Evolutionary conservation across 208 protist species (phyloP).

Genomic region (Leishmania major): DNA sequence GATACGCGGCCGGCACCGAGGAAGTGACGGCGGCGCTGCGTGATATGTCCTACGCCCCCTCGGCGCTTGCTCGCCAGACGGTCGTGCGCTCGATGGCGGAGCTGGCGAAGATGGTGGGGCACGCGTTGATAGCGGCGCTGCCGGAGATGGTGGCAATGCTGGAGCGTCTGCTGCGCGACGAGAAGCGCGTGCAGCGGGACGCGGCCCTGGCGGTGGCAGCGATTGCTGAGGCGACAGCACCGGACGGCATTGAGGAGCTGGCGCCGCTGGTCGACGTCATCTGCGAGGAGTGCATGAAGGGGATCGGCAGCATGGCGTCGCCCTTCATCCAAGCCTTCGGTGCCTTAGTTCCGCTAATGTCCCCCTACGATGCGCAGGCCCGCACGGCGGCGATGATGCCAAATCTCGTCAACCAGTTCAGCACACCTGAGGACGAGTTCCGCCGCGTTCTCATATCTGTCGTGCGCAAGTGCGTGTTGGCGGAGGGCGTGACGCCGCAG

Average conservation of each 20-base stretch:
- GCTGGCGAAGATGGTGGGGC: constrained; percentile 97
- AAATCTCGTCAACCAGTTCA: constrained; percentile 94
- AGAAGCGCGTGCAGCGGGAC: constrained; percentile 96
- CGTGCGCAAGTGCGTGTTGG: constrained; percentile 97
- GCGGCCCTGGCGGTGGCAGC: constrained; percentile 96
- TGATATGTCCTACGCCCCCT: constrained; percentile 97
- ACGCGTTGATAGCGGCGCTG: constrained; percentile 97
- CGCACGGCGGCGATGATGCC: constrained; percentile 98
- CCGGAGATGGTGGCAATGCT: constrained; percentile 96
- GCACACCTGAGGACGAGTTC: constrained; percentile 98
- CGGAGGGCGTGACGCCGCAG: constrained; percentile 95
- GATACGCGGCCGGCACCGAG: constrained; percentile 96
- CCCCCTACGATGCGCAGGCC: constrained; percentile 94
- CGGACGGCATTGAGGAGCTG: constrained; percentile 99
- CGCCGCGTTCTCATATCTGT: constrained; percentile 99
- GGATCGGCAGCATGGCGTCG: constrained; percentile 95
- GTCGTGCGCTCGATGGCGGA: constrained; percentile 97
- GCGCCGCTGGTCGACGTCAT: constrained; percentile 96
- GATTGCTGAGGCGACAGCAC: constrained; percentile 96
- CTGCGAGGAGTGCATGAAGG: constrained; percentile 93
- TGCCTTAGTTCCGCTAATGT: constrained; percentile 99
- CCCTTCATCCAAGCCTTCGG: constrained; percentile 99
- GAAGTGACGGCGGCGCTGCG: constrained; percentile 97
- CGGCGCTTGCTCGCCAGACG: constrained; percentile 98
- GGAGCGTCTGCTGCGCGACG: constrained; percentile 94